Evolutionary conservation across 495 filamentous ascomycete genomes (phyloP), one percentile per base, ranked within the genome.

Genomic region (Tuber melanosporum): DNA sequence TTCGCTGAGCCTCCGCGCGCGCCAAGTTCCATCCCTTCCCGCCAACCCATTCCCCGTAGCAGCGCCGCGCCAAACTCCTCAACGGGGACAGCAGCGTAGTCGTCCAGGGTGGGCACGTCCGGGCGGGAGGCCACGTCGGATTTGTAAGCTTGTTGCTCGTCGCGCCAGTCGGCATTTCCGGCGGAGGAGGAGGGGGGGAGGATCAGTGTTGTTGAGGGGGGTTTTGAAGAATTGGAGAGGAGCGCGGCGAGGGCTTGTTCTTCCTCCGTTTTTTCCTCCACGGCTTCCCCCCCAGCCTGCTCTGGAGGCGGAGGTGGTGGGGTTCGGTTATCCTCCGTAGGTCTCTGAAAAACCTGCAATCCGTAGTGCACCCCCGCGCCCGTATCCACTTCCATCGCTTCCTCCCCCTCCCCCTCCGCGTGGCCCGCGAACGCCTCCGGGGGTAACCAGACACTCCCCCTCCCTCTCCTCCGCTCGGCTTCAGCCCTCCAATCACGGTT

Each of bases 31-130:
- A 95, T 89, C 1, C 94, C 95, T 76, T 97, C 93, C 81, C 92
- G 92, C 95, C 94, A 98, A 7, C 95, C 95, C 90, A 97, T 96
- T 17, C 93, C 93, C 10, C 93, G 89, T 42, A 99, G 87, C 72
- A 98, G 85, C 3, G 93, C 93, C 39, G 92, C 91, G 46, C 95
- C 95, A 81, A 98, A 99, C 76, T 97, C 93, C 76, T 98, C 95
- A 49, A 98, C 93, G 0, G 96, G 95, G 17, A 97, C 89, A 6
- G 91, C 89, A 43, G 89, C 91, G 85, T 99, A 99, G 80, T 95
- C 93, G 70, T 93, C 93, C 39, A 95, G 85, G 0, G 89, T 91
- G 3, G 94, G 90, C 22, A 89, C 85, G 39, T 93, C 91, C 0
- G 94, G 94, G 0, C 93, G 90, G n/a, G 88, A 87, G 3, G 88